Evolutionary conservation across 1,139 yeast species (phyloP).

Genomic region (Scheffersomyces stambukii): DNA sequence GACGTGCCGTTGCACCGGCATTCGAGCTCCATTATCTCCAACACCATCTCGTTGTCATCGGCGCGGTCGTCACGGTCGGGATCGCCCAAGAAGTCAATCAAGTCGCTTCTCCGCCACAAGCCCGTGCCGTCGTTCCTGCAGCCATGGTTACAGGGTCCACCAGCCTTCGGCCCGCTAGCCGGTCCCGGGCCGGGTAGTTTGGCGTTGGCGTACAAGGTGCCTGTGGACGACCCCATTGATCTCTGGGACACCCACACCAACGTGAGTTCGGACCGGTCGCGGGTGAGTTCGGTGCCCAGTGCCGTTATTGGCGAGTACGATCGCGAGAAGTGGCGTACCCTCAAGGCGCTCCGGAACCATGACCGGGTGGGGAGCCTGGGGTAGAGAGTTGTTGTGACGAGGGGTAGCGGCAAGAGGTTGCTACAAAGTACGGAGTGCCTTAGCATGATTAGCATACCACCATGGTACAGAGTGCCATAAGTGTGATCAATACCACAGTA

Average conservation of each 20-base stretch:
- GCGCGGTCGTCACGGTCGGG: conserved; percentile 23
- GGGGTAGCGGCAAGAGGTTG: too few relatives aligned
- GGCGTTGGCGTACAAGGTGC: neutral
- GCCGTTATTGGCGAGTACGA: conserved; percentile 63
- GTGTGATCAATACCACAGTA: too few relatives aligned
- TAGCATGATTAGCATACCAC: too few relatives aligned
- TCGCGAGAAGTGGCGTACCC: conserved; percentile 58
- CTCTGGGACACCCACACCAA: conserved; percentile 34
- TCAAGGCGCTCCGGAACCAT: conserved; percentile 24
- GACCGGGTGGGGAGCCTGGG: too few relatives aligned
- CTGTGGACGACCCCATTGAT: conserved; percentile 21
- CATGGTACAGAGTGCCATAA: too few relatives aligned
- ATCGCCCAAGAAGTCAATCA: conserved; percentile 29
- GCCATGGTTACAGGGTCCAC: conserved; percentile 1
- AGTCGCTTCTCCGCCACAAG: conserved; percentile 12
- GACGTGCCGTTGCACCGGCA: conserved; percentile 22
- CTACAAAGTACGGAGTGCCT: too few relatives aligned
- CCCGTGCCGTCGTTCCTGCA: conserved; percentile 2
- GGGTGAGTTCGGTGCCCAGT: conserved; percentile 51
- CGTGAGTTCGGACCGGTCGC: conserved; percentile 31
- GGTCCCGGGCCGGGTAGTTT: neutral
- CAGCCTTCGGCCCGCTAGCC: conserved; percentile 4
- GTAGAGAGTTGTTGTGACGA: too few relatives aligned
- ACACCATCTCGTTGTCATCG: conserved; percentile 26
- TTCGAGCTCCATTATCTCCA: conserved; percentile 25